These are phyloP conservation scores for Fusarium robinianum DNA, from an alignment of 2,329 filamentous ascomycete species.

Conservation along the genomic window DNA sequence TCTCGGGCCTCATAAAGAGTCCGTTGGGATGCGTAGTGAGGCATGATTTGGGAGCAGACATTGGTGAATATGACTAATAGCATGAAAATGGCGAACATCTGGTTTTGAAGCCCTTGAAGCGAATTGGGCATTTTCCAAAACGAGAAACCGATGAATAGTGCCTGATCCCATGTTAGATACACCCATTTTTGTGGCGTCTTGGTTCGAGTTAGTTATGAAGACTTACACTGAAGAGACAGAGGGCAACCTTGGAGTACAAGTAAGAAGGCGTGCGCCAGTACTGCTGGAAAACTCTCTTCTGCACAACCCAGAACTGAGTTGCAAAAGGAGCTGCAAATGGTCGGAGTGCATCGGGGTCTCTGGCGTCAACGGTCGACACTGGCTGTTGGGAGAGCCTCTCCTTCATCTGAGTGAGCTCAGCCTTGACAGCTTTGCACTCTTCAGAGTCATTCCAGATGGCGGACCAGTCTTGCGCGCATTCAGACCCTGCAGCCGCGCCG, in stretches of 20 bases:
- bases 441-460: constrained; percentile 60
- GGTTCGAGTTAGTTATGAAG: constrained; percentile 8
- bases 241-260: constrained; percentile 77
- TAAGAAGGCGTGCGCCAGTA: constrained; percentile 89
- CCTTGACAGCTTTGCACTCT: constrained; percentile 58
- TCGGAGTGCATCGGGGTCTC: neutral
- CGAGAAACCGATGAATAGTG: constrained; percentile 79
- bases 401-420: constrained; percentile 60
- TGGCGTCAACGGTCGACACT: neutral
- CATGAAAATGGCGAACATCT: constrained; percentile 85
- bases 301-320: constrained; percentile 68
- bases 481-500: constrained; percentile 63
- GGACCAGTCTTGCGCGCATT: constrained; percentile 65
- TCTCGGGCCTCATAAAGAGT: constrained; percentile 83
- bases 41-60: constrained; percentile 78
- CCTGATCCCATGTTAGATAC: no score
- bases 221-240: constrained; percentile 51
- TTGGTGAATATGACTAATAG: constrained; percentile 79
- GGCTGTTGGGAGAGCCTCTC: constrained; percentile 33
- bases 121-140: constrained; percentile 72
- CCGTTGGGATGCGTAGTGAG: constrained; percentile 79
- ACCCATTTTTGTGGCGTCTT: neutral
- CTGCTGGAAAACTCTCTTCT: constrained; percentile 75
- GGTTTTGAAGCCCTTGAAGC: constrained; percentile 78
- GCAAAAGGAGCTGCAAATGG: constrained; percentile 61